Percentiles rank a stretch among this genome's conserved stretches.
Evolutionary conservation across 768 basidiomycete genomes (phyloP).

Genomic region (Psilocybe tampanensis): DNA sequence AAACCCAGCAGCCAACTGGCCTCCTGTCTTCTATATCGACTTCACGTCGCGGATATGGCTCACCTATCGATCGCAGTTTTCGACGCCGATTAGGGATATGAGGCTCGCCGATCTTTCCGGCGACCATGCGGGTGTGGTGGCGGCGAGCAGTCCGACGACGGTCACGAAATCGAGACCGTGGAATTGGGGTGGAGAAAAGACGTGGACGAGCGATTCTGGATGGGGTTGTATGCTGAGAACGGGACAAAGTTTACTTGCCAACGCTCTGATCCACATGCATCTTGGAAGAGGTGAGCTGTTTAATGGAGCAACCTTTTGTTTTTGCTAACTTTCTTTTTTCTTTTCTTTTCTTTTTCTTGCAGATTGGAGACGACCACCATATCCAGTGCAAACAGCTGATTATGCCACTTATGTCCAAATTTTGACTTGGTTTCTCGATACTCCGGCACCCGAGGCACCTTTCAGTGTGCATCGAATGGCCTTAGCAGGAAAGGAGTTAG

Average conservation of each 20-base stretch:
- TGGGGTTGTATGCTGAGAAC: constrained; percentile 44
- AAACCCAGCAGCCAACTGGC: constrained; percentile 64
- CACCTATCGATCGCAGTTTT: constrained; percentile 88
- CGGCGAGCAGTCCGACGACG: constrained; percentile 33
- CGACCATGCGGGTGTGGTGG: constrained; percentile 21
- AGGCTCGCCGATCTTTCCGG: constrained; percentile 38
- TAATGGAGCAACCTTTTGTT: too few species aligned
- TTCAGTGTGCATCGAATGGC: constrained; percentile 98
- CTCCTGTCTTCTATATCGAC: constrained; percentile 82
- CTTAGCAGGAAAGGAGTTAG: constrained; percentile 89
- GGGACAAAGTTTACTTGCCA: constrained; percentile 38
- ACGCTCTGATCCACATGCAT: constrained; percentile 55
- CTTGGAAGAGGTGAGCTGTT: constrained; percentile 50
- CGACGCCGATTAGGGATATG: constrained; percentile 69
- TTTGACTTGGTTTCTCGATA: constrained; percentile 94
- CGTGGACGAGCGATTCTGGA: constrained; percentile 50
- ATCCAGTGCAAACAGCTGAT: constrained; percentile 56
- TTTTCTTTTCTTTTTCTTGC: constrained; percentile 2
- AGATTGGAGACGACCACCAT: constrained; percentile 87
- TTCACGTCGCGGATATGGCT: constrained; percentile 90
- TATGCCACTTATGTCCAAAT: constrained; percentile 91
- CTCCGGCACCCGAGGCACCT: constrained; percentile 79
- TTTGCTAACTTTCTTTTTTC: constrained; percentile 3
- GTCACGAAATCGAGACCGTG: constrained; percentile 57
- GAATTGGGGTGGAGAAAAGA: constrained; percentile 69